phyloP scores from a whole-genome alignment of 331 rosid species.

The Cydonia oblonga region DNA sequence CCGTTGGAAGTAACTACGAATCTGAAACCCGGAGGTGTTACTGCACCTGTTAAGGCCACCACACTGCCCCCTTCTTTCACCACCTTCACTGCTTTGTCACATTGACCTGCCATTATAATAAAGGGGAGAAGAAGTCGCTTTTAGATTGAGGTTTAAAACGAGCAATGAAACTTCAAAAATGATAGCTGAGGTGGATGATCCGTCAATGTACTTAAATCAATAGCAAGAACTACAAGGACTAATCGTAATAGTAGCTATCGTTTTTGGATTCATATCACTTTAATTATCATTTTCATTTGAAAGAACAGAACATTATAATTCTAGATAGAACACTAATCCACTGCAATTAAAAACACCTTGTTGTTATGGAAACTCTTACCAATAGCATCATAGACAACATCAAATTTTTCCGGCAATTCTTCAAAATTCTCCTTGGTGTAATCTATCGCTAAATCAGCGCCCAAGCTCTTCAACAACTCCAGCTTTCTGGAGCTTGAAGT shows the following conservation, averaged over 20 bases:
- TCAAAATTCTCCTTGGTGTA: slow-evolving; percentile 81
- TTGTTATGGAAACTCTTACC: slow-evolving; percentile 36
- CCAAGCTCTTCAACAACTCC: slow-evolving; percentile 73
- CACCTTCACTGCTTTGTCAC: slow-evolving; percentile 83
- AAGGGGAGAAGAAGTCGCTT: neutral
- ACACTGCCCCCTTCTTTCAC: slow-evolving; percentile 86
- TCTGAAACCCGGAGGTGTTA: slow-evolving; percentile 94
- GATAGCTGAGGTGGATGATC: neutral
- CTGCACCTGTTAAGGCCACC: slow-evolving; percentile 79
- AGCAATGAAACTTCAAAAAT: neutral
- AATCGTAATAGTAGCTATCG: neutral
- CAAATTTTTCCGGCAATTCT: slow-evolving; percentile 76
- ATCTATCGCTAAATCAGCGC: slow-evolving; percentile 84
- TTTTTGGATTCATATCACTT: neutral
- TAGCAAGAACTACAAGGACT: neutral
- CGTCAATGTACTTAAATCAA: neutral
- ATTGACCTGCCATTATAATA: slow-evolving; percentile 60
- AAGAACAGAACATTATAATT: neutral
- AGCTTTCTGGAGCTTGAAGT: slow-evolving; percentile 73
- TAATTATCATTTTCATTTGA: neutral
- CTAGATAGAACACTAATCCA: neutral
- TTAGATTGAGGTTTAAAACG: neutral
- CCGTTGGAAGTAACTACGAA: slow-evolving; percentile 89
- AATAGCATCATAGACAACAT: slow-evolving; percentile 79
- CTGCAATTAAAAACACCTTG: neutral